Evolutionary conservation across 352 stramenopile genomes (phyloP), one percentile per base, ranked within the genome.

Genomic region (Lagenidium sp.): DNA sequence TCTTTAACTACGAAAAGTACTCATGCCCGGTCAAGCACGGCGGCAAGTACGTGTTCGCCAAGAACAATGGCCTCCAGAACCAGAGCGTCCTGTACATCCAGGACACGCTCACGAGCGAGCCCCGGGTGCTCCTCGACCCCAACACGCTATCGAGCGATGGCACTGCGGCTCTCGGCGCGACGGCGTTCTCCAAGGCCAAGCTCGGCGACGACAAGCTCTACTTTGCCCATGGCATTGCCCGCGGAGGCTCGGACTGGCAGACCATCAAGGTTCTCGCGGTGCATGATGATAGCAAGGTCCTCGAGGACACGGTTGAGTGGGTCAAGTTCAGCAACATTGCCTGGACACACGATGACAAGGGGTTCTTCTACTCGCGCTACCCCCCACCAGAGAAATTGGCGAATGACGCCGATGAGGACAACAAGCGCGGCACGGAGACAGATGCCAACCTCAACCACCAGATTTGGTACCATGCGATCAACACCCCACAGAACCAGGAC

Each of bases 1-100:
- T 94, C 0, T 95, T 89, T 59, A 85, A 92, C 60, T 94, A 94
- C 45, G 82, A 94, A 53, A 93, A 94, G 52, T 93, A 67, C 57
- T 84, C 77, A 38, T 78, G 66, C 13, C 81, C 82, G 6, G 55
- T 64, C 36, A 85, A 91, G 52, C 52, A 85, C 53, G 80, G 74
- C 11, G 57, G 66, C 47, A 84, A 85, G 54, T 95, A 92, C 60
- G 64, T 85, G 2, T 94, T 85, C 47, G 73, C 71, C 38, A 88
- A 94, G 59, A 94, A 95, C 63, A 67, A 87, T 41, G 83, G 83
- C 6, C 67, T 96, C 29, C 78, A 93, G 62, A 91, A 93, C 63
- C 82, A 95, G 62, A 71, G 57, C 50, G 82, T 95, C 30, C 46
- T 92, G 41, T 95, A 95, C 63, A 88, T 91, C 56, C 77, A 95